Evolutionary conservation across 2,329 filamentous ascomycete genomes (phyloP).

Genomic region (Pestalotiopsis fici): DNA sequence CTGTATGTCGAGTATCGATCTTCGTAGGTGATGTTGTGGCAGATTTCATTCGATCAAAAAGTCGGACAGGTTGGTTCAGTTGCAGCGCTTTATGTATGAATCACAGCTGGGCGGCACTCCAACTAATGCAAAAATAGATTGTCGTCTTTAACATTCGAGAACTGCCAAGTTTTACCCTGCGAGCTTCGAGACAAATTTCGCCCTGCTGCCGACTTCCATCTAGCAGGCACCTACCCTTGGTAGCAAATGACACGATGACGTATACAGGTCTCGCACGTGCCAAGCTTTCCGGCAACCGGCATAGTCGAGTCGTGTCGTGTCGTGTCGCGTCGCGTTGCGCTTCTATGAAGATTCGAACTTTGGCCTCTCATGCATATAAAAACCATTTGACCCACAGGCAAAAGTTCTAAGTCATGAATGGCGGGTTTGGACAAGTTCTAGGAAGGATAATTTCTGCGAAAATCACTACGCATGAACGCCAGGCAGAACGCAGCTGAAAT

Average conservation of each 20-base stretch:
- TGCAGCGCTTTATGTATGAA: neutral
- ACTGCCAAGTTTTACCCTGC: neutral
- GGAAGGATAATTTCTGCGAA: no score
- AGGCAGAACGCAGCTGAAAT: no score
- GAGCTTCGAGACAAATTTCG: neutral
- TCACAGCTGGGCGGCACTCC: neutral
- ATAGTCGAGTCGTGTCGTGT: neutral
- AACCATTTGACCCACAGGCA: neutral
- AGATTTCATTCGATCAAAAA: neutral
- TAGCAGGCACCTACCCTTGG: neutral
- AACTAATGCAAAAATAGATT: neutral
- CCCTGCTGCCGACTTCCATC: neutral
- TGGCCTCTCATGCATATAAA: neutral
- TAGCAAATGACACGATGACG: conserved; percentile 2
- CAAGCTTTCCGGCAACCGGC: conserved; percentile 4
- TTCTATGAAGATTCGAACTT: neutral
- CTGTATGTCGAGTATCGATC: neutral
- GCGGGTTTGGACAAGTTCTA: no score
- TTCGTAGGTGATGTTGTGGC: neutral
- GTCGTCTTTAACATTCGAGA: neutral
- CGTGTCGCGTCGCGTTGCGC: neutral
- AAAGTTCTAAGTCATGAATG: no score
- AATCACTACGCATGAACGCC: no score
- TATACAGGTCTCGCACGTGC: neutral
- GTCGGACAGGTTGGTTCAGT: neutral